A percentile compares a stretch with the other conserved stretches of the same genome.
phyloP scores from a whole-genome alignment of 352 stramenopile genomes.

The Phytophthora capsici region DNA sequence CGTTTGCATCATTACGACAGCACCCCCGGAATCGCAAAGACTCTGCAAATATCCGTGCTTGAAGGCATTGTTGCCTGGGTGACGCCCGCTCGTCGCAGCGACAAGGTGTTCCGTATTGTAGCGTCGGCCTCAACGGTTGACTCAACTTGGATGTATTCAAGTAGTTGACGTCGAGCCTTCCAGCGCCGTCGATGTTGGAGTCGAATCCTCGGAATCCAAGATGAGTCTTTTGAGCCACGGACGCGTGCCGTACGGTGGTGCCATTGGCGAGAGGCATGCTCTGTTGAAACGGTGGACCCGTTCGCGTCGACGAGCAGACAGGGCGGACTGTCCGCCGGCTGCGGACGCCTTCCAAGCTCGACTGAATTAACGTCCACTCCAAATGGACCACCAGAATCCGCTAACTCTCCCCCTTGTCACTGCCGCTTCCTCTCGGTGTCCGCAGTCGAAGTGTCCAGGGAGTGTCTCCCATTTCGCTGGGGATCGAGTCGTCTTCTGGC shows the following conservation, averaged over 20 bases:
- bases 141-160: too few species aligned
- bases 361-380: too few species aligned
- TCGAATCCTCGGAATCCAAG: slow-evolving; percentile 2
- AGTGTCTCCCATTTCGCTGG: slow-evolving; percentile 6
- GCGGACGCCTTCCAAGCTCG: background rate
- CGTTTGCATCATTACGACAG: background rate
- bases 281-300: slow-evolving; percentile 5
- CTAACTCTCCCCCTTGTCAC: slow-evolving; percentile 1
- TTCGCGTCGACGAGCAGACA: slow-evolving; percentile 1
- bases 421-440: slow-evolving; percentile 5
- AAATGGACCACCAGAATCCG: too few species aligned
- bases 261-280: slow-evolving; percentile 20
- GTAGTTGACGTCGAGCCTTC: too few species aligned
- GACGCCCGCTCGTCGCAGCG: background rate
- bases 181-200: too few species aligned
- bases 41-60: background rate
- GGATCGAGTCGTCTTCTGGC: slow-evolving; percentile 4
- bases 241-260: background rate
- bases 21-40: slow-evolving; percentile 2
- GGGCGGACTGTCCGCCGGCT: background rate
- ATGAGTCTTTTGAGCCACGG: background rate
- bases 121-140: too few species aligned
- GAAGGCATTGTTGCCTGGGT: background rate
- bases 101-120: background rate
- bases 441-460: slow-evolving; percentile 18